Evolutionary conservation across 2,329 filamentous ascomycete species (phyloP), one percentile per base, ranked within the genome.

Genomic region (Dryadomyces quercivorus): DNA sequence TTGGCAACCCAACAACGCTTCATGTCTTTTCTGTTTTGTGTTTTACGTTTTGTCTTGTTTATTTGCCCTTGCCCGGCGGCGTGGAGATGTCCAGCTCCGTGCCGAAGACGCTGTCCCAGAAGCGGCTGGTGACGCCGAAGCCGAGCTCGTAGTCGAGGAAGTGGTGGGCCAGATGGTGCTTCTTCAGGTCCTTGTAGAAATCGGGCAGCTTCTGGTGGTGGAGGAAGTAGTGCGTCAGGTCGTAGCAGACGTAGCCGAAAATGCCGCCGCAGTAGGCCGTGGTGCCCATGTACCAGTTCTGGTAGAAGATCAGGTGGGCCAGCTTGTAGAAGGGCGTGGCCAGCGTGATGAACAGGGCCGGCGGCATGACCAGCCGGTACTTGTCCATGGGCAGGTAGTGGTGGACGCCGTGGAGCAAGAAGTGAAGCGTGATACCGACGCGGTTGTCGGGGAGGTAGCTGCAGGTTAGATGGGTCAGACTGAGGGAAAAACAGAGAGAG

Each of bases 331-430:
- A 97, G 0, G 93, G 93, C 0, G 80, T 77, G 6, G 92, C 92
- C 20, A 98, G 82, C 13, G 80, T 77, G 22, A 92, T 59, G 66
- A 98, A 97, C 3, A 98, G 76, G 0, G 88, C 81, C 0, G 93
- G 93, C 1, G 93, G 93, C 93, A 98, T 97, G 60, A 98, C 93
- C 10, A 98, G 84, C 57, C 93, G 85, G 64, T 95, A 92, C 66
- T 85, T 92, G 73, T 98, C 93, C 93, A 98, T 97, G n/a, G 93
- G 93, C 5, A 98, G 80, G 70, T 97, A 98, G 70, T 98, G 93
- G 66, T 98, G 93, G 59, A 98, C 88, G 59, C 93, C 93, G 64
- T 98, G 93, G 26, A 98, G 86, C 44, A 96, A 72, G 72, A 98
- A 98, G 68, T 98, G 93, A 20, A 85, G 62, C 0, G 89, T 95